These are phyloP conservation scores for Lagenaria siceraria DNA, from an alignment of 306 rosid genomes.

Conservation along the genomic window DNA sequence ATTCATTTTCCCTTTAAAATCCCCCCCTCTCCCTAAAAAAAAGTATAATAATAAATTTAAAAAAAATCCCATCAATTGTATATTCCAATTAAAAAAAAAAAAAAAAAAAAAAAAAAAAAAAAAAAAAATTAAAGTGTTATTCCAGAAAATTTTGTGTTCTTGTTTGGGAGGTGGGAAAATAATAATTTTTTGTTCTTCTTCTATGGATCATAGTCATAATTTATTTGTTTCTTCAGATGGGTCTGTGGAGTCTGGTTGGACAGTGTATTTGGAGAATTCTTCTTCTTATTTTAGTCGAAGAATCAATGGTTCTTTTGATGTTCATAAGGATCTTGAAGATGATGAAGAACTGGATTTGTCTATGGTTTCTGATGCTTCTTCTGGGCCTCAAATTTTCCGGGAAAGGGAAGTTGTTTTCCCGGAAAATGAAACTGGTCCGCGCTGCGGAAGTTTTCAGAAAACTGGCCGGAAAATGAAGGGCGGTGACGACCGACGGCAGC, in stretches of 20 bases:
- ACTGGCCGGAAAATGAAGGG: constrained; percentile 23
- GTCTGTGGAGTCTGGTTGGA: constrained; percentile 81
- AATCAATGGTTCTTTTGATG: neutral
- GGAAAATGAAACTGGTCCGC: constrained; percentile 3
- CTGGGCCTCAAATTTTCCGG: constrained; percentile 73
- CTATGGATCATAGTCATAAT: neutral
- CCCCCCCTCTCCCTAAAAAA: neutral
- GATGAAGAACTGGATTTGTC: constrained; percentile 65
- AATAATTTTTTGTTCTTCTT: neutral
- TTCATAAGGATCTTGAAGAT: constrained; percentile 12
- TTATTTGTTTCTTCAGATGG: constrained; percentile 44
- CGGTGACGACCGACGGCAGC: constrained; percentile 18
- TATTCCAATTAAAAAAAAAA: neutral
- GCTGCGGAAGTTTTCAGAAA: constrained; percentile 8
- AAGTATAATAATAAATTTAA: neutral
- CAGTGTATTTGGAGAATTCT: constrained; percentile 55
- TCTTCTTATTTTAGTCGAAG: neutral
- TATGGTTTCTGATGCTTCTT: constrained; percentile 95
- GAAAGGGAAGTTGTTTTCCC: constrained; percentile 29
- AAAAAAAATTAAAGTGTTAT: too few species aligned
- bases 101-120: too few species aligned
- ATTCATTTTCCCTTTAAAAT: constrained; percentile 21
- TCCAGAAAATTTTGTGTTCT: neutral
- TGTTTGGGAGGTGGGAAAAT: constrained; percentile 3
- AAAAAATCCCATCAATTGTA: neutral